phyloP scores from a whole-genome alignment of 805 yeast genomes.

The Metschnikowia similis region DNA sequence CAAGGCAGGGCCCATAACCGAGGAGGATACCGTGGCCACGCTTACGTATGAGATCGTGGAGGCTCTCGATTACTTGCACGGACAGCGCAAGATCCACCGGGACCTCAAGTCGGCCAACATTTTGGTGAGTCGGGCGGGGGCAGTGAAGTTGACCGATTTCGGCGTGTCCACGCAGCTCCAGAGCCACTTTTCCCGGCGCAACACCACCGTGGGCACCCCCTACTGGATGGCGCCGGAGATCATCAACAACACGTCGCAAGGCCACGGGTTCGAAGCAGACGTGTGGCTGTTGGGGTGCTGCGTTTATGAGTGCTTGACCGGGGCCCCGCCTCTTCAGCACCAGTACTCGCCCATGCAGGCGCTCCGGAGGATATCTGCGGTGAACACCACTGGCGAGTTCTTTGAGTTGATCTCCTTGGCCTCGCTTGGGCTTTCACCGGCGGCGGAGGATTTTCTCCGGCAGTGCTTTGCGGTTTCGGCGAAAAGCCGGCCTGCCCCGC shows the following conservation, averaged over 20 bases:
- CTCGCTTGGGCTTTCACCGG: background rate
- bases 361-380: constrained; percentile 33
- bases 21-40: constrained; percentile 46
- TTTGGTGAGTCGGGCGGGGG: constrained; percentile 33
- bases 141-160: constrained; percentile 42
- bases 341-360: constrained; percentile 42
- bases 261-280: constrained; percentile 56
- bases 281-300: constrained; percentile 81
- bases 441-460: constrained; percentile 1
- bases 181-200: constrained; percentile 39
- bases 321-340: constrained; percentile 60
- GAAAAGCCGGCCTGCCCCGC: background rate
- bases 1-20: constrained; percentile 55
- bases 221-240: constrained; percentile 67
- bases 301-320: constrained; percentile 64
- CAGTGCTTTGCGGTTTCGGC: background rate
- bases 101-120: constrained; percentile 43
- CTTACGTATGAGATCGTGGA: constrained; percentile 52
- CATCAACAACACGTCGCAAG: constrained; percentile 49
- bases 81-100: constrained; percentile 70
- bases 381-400: constrained; percentile 29
- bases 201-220: constrained; percentile 52
- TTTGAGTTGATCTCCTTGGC: constrained; percentile 13
- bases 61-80: constrained; percentile 65
- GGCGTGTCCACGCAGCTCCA: constrained; percentile 44